Base-by-base conservation (phyloP, 2,329 filamentous ascomycete species). In the Monilinia vaccinii-corymbosi region DNA sequence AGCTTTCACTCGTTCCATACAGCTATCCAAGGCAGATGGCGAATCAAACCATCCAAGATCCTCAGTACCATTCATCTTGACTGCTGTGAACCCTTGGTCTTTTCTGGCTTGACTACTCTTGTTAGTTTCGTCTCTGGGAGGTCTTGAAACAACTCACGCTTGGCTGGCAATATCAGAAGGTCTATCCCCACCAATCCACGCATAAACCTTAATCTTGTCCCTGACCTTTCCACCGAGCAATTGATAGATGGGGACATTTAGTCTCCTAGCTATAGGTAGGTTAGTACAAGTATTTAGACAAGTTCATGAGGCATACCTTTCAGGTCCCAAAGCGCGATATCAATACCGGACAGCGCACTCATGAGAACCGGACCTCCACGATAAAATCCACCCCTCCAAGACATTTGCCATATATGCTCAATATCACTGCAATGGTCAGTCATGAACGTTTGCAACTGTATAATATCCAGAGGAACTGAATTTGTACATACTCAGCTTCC, bases 21-120 rank as follows among this genome's bases (percentile, higher is more conserved):
- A 84, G 6, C 79, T 76, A 48, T 87, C 78, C 0, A 92, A 77
- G 0, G 78, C 78, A 0, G 78, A 75, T 0, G 88, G 88, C 1
- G 86, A 87, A 71, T 92, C 89, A 0, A 92, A 77, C 87, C 87
- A 91, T 64, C 82, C 85, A 1, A 91, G 73, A 63, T 91, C 88
- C 68, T 87, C 86, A 0, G 88, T 91, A 7, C 81, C 88, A 69
- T 91, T 91, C 88, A 92, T 91, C 70, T 91, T 91, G 58, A 91
- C 80, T 4, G 81, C 78, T 34, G 75, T 83, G 69, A 89, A 84
- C 0, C 85, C 85, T 71, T 88, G 84, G 13, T 75, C 75, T 66
- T 80, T 78, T 5, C 83, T 77, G 7, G 76, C 77, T 67, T 81
- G 78, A 4, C 81, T 84, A 32, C 32, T 44, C n/a, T 18, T 16